phyloP scores from a whole-genome alignment of 768 basidiomycete species.

The Suillus americanus region DNA sequence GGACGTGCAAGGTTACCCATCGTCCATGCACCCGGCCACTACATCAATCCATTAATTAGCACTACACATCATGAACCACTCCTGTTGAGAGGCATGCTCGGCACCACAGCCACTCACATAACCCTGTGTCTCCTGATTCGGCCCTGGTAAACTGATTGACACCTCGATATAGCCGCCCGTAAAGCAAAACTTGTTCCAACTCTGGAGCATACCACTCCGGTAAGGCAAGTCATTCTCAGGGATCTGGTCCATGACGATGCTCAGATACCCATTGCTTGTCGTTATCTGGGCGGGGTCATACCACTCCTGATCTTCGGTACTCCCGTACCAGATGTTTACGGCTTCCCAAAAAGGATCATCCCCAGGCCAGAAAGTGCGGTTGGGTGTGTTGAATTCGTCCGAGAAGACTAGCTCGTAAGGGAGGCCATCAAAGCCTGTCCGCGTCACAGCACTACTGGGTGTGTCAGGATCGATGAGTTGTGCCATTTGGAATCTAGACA shows the following conservation, averaged over 20 bases:
- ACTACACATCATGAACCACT: background rate
- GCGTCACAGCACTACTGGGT: slow-evolving; percentile 52
- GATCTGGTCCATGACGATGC: slow-evolving; percentile 65
- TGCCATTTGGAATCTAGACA: slow-evolving; percentile 42
- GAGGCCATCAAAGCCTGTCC: slow-evolving; percentile 73
- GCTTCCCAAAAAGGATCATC: slow-evolving; percentile 76
- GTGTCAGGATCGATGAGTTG: slow-evolving; percentile 71
- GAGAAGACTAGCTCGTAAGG: slow-evolving; percentile 67
- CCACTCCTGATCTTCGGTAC: slow-evolving; percentile 73
- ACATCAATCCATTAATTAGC: background rate
- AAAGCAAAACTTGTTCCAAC: slow-evolving; percentile 92
- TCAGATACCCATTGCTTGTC: slow-evolving; percentile 63
- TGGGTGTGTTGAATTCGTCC: slow-evolving; percentile 62
- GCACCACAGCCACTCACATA: slow-evolving; percentile 35
- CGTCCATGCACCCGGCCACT: slow-evolving; percentile 90
- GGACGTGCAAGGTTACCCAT: slow-evolving; percentile 87
- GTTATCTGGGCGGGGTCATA: slow-evolving; percentile 69
- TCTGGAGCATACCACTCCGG: slow-evolving; percentile 78
- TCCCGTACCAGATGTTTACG: slow-evolving; percentile 69
- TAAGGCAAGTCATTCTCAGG: slow-evolving; percentile 58
- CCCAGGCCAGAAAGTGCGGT: slow-evolving; percentile 53
- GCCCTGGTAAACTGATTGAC: slow-evolving; percentile 56
- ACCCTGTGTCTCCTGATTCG: slow-evolving; percentile 48
- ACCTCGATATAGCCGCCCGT: slow-evolving; percentile 76
- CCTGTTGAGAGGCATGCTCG: background rate